Conservation (phyloP, 75 land plant genomes). For the Picea sitchensis region DNA sequence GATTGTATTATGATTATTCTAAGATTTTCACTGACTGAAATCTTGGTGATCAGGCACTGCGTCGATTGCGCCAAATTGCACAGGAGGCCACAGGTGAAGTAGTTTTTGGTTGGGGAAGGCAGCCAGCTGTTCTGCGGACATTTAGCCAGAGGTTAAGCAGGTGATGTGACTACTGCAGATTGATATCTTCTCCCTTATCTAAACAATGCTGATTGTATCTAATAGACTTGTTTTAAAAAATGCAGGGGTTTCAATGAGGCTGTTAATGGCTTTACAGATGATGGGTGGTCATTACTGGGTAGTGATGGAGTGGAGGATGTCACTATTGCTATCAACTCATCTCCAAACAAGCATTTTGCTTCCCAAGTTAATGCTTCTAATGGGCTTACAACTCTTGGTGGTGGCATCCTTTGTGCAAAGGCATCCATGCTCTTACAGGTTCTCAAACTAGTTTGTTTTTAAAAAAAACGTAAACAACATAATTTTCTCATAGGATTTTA, state of each 20-base stretch:
- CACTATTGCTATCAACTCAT: conserved; percentile 68
- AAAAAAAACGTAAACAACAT: not conserved
- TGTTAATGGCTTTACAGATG: conserved; percentile 84
- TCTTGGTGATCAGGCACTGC: conserved; percentile 51
- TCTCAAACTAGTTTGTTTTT: not conserved
- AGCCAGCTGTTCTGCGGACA: conserved; percentile 68
- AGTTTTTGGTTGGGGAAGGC: conserved; percentile 58
- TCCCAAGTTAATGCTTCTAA: conserved; percentile 41
- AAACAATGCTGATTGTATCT: not conserved
- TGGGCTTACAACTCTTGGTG: conserved; percentile 49
- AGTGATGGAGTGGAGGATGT: conserved; percentile 91
- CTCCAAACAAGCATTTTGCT: conserved; percentile 52
- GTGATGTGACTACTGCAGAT: conserved; percentile 14
- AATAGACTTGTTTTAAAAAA: not conserved
- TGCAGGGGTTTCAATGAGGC: conserved; percentile 93
- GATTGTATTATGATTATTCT: not conserved
- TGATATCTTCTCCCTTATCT: not conserved
- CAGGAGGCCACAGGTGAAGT: conserved; percentile 57
- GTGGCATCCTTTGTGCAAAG: conserved; percentile 86
- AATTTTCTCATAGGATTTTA: not conserved
- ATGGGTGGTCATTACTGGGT: conserved; percentile 74
- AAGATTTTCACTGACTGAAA: not conserved
- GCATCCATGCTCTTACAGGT: conserved; percentile 97
- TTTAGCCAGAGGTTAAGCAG: conserved; percentile 73
- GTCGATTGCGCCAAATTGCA: conserved; percentile 68